Conservation (phyloP, 73 alveolate genomes). For the Blepharisma stoltei region DNA sequence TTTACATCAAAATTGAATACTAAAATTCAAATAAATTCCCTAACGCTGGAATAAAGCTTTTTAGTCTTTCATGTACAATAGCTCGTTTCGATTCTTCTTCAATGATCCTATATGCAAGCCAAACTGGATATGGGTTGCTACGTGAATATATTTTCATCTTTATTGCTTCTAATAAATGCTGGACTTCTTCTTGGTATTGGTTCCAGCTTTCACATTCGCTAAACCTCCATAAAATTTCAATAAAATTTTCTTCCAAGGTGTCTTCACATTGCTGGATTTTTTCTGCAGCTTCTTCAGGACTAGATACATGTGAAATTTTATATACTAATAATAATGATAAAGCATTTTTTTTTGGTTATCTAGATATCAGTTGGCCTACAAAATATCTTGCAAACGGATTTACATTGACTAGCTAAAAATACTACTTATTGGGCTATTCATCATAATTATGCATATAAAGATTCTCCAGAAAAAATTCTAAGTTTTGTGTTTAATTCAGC, state of each 20-base stretch:
- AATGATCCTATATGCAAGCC: background rate
- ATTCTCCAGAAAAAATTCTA: background rate
- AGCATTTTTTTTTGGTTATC: too few relatives aligned
- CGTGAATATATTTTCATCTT: background rate
- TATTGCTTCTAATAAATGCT: background rate
- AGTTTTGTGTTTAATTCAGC: background rate
- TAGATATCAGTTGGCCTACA: too few relatives aligned
- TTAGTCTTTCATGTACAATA: background rate
- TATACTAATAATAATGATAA: too few relatives aligned
- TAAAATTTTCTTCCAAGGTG: background rate
- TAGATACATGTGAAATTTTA: background rate
- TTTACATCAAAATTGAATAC: too few relatives aligned
- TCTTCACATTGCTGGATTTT: background rate
- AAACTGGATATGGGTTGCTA: background rate
- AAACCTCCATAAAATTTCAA: conserved; percentile 16
- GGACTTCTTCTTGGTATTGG: conserved; percentile 20
- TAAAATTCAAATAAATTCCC: too few relatives aligned
- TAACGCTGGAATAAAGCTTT: too few relatives aligned
- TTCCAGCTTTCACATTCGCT: background rate
- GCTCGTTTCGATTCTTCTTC: conserved; percentile 2
- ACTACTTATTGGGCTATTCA: too few relatives aligned
- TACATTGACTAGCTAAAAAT: too few relatives aligned
- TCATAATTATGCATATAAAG: too few relatives aligned
- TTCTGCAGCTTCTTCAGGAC: conserved; percentile 17
- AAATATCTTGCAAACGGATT: too few relatives aligned